phyloP scores from a whole-genome alignment of 768 basidiomycete genomes.

The Naganishia onofrii region DNA sequence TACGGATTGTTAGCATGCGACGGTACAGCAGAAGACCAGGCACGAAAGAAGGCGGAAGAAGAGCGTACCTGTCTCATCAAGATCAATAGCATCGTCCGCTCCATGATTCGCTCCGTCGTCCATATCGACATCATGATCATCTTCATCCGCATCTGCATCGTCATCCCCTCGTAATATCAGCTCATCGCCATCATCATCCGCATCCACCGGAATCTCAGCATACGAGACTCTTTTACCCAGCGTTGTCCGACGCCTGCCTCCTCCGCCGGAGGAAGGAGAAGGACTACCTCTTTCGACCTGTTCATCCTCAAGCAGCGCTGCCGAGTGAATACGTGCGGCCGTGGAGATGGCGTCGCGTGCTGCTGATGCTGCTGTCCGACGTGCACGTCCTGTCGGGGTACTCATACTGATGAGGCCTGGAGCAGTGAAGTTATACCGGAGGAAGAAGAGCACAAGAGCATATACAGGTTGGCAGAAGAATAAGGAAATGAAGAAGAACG shows the following conservation, averaged over 20 bases:
- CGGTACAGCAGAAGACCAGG: not conserved
- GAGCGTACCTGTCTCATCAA: conserved; percentile 6
- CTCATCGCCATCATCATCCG: conserved; percentile 18
- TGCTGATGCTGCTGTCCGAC: conserved; percentile 20
- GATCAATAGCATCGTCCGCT: not conserved
- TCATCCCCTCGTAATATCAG: not conserved
- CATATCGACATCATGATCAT: conserved; percentile 4
- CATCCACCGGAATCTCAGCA: conserved; percentile 22
- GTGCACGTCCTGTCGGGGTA: not conserved
- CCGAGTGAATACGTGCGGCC: not conserved
- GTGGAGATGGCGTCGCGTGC: conserved; percentile 25
- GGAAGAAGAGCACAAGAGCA: not conserved
- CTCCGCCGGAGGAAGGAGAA: not conserved
- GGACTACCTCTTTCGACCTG: not conserved
- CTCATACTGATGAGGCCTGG: not conserved
- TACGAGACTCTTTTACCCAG: conserved; percentile 24
- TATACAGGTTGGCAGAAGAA: not conserved
- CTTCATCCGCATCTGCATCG: conserved; percentile 4
- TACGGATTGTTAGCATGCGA: too few species aligned
- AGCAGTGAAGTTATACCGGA: not conserved
- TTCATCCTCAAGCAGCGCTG: conserved; percentile 2
- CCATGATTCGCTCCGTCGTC: not conserved
- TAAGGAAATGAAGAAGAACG: too few species aligned
- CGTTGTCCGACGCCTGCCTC: not conserved
- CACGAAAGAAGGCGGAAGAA: not conserved